phyloP scores from a whole-genome alignment of 129 eudicot species.

The Logfia minima region DNA sequence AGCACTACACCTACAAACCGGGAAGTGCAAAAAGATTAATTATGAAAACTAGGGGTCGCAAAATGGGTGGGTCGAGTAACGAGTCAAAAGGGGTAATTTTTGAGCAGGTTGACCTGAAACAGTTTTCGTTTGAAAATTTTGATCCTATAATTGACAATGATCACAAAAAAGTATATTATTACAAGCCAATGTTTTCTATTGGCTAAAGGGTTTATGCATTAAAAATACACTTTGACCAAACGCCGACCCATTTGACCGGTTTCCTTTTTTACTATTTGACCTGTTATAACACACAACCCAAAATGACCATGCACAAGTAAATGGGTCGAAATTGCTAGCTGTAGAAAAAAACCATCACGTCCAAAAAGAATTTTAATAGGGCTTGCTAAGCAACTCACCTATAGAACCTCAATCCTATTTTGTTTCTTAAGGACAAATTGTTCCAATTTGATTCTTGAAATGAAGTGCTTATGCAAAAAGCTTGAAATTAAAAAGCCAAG shows the following conservation, averaged over 20 bases:
- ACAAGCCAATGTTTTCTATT: not conserved
- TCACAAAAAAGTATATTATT: not conserved
- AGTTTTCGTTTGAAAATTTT: too few species aligned
- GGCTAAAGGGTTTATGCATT: not conserved
- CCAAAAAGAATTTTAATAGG: not conserved
- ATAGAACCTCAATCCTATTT: not conserved
- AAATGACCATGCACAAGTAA: not conserved
- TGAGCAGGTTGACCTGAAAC: not conserved
- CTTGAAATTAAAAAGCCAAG: not conserved
- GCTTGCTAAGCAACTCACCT: not conserved
- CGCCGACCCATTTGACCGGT: not conserved
- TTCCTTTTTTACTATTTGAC: not conserved
- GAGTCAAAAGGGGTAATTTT: not conserved
- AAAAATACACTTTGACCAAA: not conserved
- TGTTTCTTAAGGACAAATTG: not conserved
- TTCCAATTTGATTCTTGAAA: not conserved
- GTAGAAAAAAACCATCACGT: not conserved
- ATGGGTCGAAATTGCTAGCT: not conserved
- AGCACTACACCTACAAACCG: conserved; percentile 69
- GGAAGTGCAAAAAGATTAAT: not conserved
- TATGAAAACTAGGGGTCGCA: not conserved
- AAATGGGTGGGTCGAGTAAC: not conserved
- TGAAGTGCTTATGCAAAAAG: not conserved
- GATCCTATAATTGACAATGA: not conserved
- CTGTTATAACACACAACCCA: not conserved